Percentiles rank a stretch among this genome's conserved stretches.
phyloP scores from a whole-genome alignment of 768 basidiomycete genomes.

The Collybia sp. region DNA sequence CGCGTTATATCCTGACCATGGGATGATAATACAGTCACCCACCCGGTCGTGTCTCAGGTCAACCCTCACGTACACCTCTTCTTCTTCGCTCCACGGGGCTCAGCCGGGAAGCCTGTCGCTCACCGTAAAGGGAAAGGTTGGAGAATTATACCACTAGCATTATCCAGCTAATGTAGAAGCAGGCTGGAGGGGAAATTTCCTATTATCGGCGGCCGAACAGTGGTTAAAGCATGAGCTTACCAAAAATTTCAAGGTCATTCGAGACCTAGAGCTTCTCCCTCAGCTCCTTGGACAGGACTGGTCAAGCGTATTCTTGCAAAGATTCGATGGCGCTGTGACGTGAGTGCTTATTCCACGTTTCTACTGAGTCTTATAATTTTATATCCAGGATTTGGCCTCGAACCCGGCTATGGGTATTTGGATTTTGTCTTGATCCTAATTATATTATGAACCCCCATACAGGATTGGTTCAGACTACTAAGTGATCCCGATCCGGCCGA shows the following conservation, averaged over 20 bases:
- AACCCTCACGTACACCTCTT: slow-evolving; percentile 92
- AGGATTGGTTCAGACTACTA: slow-evolving; percentile 84
- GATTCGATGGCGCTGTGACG: slow-evolving; percentile 88
- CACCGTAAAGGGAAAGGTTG: slow-evolving; percentile 89
- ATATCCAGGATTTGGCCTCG: slow-evolving; percentile 73
- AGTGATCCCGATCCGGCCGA: slow-evolving; percentile 81
- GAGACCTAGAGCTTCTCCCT: slow-evolving; percentile 95
- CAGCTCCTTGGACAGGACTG: slow-evolving; percentile 90
- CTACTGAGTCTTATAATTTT: slow-evolving; percentile 20
- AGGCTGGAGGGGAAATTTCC: slow-evolving; percentile 95
- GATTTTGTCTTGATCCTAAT: slow-evolving; percentile 1
- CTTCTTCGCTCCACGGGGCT: slow-evolving; percentile 89
- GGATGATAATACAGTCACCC: slow-evolving; percentile 54
- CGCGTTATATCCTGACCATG: slow-evolving; percentile 1
- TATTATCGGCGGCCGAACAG: slow-evolving; percentile 89
- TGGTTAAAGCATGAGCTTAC: slow-evolving; percentile 94
- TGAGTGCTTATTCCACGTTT: slow-evolving; percentile 34
- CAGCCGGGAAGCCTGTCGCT: slow-evolving; percentile 89
- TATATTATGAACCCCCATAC: slow-evolving; percentile 1
- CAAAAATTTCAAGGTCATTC: slow-evolving; percentile 97
- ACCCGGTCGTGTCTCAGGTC: slow-evolving; percentile 92
- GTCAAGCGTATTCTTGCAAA: slow-evolving; percentile 94
- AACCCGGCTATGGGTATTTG: slow-evolving; percentile 65
- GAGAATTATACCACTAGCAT: background rate
- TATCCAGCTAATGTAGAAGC: background rate